These are phyloP conservation scores for Aspergillus sp. DNA, from an alignment of 2,329 filamentous ascomycete species.

Conservation along the genomic window DNA sequence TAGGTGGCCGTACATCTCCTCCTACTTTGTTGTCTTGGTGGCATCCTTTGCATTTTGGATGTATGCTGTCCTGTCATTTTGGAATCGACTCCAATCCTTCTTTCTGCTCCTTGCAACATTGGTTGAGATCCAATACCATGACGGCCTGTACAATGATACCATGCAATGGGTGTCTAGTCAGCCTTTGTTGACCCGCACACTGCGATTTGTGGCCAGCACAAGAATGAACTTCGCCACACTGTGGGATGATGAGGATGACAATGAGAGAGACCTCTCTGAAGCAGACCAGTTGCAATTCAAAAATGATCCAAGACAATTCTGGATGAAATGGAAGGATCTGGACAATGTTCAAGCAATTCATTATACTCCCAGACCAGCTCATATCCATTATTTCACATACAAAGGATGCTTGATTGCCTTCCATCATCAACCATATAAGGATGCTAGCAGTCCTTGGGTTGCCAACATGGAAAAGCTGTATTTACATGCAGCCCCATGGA, in stretches of 20 bases:
- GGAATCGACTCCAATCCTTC: conserved; percentile 19
- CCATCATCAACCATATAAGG: neutral
- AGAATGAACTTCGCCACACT: neutral
- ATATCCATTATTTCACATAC: conserved; percentile 2
- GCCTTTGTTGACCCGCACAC: conserved; percentile 43
- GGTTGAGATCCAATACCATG: conserved; percentile 42
- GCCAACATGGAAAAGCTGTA: conserved; percentile 3
- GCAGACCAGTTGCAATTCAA: neutral
- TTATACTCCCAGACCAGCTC: neutral
- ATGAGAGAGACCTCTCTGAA: conserved; percentile 2
- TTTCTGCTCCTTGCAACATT: conserved; percentile 36
- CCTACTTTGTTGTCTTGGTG: conserved; percentile 31
- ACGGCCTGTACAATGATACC: conserved; percentile 51
- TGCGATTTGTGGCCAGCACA: conserved; percentile 49
- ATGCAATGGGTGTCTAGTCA: conserved; percentile 53
- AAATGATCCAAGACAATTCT: conserved; percentile 1
- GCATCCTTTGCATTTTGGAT: conserved; percentile 32
- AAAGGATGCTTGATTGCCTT: conserved; percentile 1
- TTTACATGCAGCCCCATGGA: conserved; percentile 16
- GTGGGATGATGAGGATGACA: conserved; percentile 2
- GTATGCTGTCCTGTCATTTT: conserved; percentile 6
- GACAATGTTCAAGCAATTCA: conserved; percentile 1
- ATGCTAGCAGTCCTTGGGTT: conserved; percentile 1
- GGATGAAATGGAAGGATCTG: neutral
- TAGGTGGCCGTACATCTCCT: conserved; percentile 22